These are phyloP conservation scores for Heimioporus punctisporus DNA, from an alignment of 1,284 basidiomycete species.

Conservation along the genomic window DNA sequence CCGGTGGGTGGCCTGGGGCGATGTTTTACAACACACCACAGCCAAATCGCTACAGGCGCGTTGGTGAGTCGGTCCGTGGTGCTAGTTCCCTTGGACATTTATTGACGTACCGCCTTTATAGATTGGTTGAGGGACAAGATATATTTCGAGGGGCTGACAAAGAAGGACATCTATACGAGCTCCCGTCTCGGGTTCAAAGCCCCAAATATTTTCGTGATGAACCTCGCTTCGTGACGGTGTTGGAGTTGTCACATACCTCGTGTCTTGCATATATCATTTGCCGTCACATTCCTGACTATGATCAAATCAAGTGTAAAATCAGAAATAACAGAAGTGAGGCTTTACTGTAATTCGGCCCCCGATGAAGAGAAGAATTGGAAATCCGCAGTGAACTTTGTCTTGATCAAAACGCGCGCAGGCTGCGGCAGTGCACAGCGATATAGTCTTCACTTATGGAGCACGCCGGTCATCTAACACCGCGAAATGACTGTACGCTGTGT, in stretches of 20 bases:
- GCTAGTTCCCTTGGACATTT: background rate
- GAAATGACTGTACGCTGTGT: too few species aligned
- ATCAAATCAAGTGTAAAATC: too few species aligned
- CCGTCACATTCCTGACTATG: background rate
- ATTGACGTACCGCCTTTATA: conserved; percentile 26
- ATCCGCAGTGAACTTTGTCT: too few species aligned
- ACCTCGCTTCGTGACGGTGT: conserved; percentile 29
- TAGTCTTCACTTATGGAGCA: too few species aligned
- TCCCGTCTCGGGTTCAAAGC: conserved; percentile 72
- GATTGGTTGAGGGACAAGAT: conserved; percentile 77
- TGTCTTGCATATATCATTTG: conserved; percentile 8
- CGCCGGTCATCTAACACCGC: too few species aligned
- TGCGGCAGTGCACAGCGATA: too few species aligned
- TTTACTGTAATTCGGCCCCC: too few species aligned
- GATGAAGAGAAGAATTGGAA: too few species aligned
- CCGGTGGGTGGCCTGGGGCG: conserved; percentile 33
- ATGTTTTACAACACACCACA: conserved; percentile 49
- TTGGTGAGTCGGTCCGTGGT: conserved; percentile 47
- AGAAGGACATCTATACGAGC: conserved; percentile 59
- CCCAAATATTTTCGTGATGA: conserved; percentile 76
- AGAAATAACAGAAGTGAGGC: too few species aligned
- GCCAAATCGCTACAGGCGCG: conserved; percentile 54
- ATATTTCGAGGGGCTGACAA: conserved; percentile 67
- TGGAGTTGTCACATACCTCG: conserved; percentile 2
- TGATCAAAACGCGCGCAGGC: too few species aligned